phyloP scores from a whole-genome alignment of 495 filamentous ascomycete genomes.

The Neurospora cerealis region DNA sequence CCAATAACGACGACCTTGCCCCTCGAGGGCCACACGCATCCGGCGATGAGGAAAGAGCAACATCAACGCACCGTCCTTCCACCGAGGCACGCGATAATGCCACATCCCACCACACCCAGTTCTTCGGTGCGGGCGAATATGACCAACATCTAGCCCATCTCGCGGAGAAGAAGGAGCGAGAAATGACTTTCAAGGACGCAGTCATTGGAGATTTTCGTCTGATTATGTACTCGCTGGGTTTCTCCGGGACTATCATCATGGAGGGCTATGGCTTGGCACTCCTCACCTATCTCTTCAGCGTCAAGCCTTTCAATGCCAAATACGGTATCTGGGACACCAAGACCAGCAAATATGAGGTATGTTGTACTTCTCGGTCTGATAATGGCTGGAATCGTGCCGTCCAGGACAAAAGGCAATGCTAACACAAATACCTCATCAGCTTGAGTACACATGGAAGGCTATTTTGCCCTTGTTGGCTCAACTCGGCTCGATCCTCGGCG shows the following conservation, averaged over 20 bases:
- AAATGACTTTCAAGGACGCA: conserved; percentile 16
- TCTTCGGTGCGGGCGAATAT: conserved; percentile 1
- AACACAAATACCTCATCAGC: conserved; percentile 10
- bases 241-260: conserved; percentile 25
- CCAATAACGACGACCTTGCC: not conserved
- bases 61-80: not conserved
- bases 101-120: not conserved
- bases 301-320: conserved; percentile 43
- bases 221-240: conserved; percentile 19
- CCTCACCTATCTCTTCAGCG: conserved; percentile 30
- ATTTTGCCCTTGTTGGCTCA: conserved; percentile 29
- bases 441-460: conserved; percentile 40
- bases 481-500: conserved; percentile 40
- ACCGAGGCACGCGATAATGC: not conserved
- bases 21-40: not conserved
- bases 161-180: conserved; percentile 6
- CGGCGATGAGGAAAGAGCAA: not conserved
- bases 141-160: conserved; percentile 9
- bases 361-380: not conserved
- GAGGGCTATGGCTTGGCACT: conserved; percentile 29
- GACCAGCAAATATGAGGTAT: conserved; percentile 17
- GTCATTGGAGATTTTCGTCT: conserved; percentile 11
- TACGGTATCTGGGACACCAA: conserved; percentile 33
- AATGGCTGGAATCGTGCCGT: conserved; percentile 38
- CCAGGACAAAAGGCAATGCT: conserved; percentile 24